Percentiles rank a stretch among this genome's conserved stretches.
Conservation (phyloP, 257 asterid genomes). For the Primulina tabacum region DNA sequence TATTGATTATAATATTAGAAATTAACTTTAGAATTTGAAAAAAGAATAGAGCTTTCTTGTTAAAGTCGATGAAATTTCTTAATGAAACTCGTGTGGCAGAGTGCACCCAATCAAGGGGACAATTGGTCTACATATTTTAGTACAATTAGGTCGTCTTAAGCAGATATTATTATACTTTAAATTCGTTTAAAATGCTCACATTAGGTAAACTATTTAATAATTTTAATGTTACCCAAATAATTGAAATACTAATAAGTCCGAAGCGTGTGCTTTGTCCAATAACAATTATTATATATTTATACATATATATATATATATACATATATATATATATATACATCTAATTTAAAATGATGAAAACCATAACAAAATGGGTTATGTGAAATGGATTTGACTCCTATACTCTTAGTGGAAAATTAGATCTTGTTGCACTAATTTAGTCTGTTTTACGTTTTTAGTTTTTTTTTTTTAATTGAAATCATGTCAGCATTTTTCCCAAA, state of each 20-base stretch:
- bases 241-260: constrained; percentile 15
- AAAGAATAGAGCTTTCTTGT: constrained; percentile 17
- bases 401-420: no score
- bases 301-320: no score
- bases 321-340: no score
- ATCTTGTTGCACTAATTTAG: no score
- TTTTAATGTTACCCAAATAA: constrained; percentile 21
- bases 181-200: constrained; percentile 16
- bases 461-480: no score
- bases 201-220: constrained; percentile 40
- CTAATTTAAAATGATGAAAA: no score
- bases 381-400: no score
- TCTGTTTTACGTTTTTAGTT: no score
- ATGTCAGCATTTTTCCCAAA: no score
- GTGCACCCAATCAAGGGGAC: constrained; percentile 39
- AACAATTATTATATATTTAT: constrained; percentile 18
- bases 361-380: no score
- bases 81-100: constrained; percentile 29
- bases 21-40: constrained; percentile 22
- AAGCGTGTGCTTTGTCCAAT: constrained; percentile 41
- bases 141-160: constrained; percentile 11
- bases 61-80: neutral
- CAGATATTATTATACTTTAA: constrained; percentile 11
- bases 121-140: constrained; percentile 29
- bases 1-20: neutral